Evolutionary conservation across 148 eudicot genomes (phyloP), one percentile per base, ranked within the genome.

Genomic region (Suaeda aralocaspica): DNA sequence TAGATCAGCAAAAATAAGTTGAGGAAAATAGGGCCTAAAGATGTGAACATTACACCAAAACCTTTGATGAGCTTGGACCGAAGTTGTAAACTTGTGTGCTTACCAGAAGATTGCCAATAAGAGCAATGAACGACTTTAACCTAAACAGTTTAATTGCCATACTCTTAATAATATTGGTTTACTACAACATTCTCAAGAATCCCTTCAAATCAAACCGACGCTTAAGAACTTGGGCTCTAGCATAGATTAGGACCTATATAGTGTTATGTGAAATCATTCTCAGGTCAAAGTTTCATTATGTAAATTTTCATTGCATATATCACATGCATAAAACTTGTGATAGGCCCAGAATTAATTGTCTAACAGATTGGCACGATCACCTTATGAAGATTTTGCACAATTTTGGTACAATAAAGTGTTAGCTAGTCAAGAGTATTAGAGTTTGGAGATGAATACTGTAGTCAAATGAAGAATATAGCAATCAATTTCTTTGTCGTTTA

Each of bases 131-230:
- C 45, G n/a, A 28, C 44, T 18, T 28, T 19, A 52, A 56, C 9
- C 28, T 52, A 8, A 13, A 66, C 48, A 29, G 39, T n/a, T 31
- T 33, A 50, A 72, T 26, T 33, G 22, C 16, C 49, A 42, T 30
- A 50, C 50, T 0, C 51, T 15, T 22, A 18, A 49, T 18, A 15
- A 59, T 30, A 48, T 51, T 55, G 44, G 21, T 62, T n/a, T 84
- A 90, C 98, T 96, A 91, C 97, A 36, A 97, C 86, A 79, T 89
- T 94, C 81, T 94, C 97, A 49, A 94, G 88, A 79, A 89, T 84
- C 67, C 85, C 82, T 94, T 94, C 80, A 94, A 84, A 24, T 89
- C 97, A 72, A 94, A 76, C 76, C 91, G 81, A 83, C 91, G 99
- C 49, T 51, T 22, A 67, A 86, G 82, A 78, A 91, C 97, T 71